Evolutionary conservation across 179 eudicot genomes (phyloP), one percentile per base, ranked within the genome.

Genomic region (Silene noctiflora): DNA sequence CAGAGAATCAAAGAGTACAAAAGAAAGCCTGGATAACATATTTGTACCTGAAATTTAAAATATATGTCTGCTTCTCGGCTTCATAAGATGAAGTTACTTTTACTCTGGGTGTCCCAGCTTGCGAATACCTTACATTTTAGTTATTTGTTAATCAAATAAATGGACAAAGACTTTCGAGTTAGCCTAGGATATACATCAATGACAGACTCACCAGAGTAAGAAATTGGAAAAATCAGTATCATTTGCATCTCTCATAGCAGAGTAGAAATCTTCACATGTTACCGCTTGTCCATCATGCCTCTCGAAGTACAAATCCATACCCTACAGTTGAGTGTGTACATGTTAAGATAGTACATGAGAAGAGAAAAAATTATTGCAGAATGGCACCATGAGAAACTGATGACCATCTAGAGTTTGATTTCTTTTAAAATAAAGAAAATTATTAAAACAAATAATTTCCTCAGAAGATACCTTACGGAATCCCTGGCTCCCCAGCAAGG

Each of bases 201-300:
- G 48, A 42, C 12, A 12, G 29, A 74, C 80, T 70, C 79, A 96
- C 99, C 99, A 96, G 56, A 81, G 80, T 63, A 96, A 86, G 86
- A 96, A 93, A 84, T 96, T 96, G 81, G 97, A 84, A 72, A 96
- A 91, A 76, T 96, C 98, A 25, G 88, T 94, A 84, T 82, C 81
- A 80, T 96, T 96, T 63, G 98, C 99, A 84, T 96, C 99, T 79
- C 88, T 85, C 98, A 93, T 96, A 75, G 99, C 94, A 73, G 98
- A 95, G 75, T 69, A 93, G 82, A 96, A 93, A 83, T 96, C 97
- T 85, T 96, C 98, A 79, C 99, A 96, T 17, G 99, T 93, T 62
- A 96, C 99, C 21, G 99, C 99, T 90, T 96, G 99, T 71, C 94
- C 99, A 69, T 96, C 99, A 75, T 93, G 99, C 83, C 97, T 91